Conservation (phyloP, 805 yeast species). For the Candida sakaeoensis region DNA sequence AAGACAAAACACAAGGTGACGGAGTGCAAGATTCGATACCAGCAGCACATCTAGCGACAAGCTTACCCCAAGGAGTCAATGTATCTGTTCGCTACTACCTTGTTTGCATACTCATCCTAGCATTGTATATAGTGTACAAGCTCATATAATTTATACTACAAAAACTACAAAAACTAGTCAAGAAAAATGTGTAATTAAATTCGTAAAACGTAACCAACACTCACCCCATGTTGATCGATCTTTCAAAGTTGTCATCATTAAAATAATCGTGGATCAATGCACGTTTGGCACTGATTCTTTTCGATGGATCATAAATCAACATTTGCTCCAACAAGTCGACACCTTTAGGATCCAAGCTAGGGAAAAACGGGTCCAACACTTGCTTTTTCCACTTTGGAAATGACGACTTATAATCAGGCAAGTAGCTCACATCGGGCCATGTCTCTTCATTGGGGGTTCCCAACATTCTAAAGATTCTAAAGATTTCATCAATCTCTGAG, state of each 20-base stretch:
- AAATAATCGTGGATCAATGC: conserved; percentile 89
- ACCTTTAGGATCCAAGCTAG: conserved; percentile 79
- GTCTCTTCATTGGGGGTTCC: conserved; percentile 92
- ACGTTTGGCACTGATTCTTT: conserved; percentile 89
- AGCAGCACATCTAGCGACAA: too few relatives aligned
- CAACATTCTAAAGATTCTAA: conserved; percentile 83
- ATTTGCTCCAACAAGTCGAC: conserved; percentile 75
- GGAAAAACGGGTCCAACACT: conserved; percentile 66
- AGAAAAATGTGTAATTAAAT: not conserved
- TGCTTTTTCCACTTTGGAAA: conserved; percentile 88
- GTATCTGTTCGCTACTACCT: too few relatives aligned
- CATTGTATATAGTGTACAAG: too few relatives aligned
- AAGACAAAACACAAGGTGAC: too few relatives aligned
- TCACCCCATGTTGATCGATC: conserved; percentile 1
- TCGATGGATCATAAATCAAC: conserved; percentile 88
- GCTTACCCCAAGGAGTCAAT: too few relatives aligned
- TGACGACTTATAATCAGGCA: conserved; percentile 91
- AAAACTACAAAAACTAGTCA: too few relatives aligned
- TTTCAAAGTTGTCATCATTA: conserved; percentile 41
- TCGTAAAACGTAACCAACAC: not conserved
- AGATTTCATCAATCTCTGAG: conserved; percentile 95
- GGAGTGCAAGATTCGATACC: too few relatives aligned
- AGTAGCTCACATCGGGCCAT: conserved; percentile 91
- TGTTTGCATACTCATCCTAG: too few relatives aligned
- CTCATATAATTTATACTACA: too few relatives aligned